A percentile compares a stretch with the other conserved stretches of the same genome.
Conservation (phyloP, 192 early-diverging fungal species). For the Gigaspora rosea region DNA sequence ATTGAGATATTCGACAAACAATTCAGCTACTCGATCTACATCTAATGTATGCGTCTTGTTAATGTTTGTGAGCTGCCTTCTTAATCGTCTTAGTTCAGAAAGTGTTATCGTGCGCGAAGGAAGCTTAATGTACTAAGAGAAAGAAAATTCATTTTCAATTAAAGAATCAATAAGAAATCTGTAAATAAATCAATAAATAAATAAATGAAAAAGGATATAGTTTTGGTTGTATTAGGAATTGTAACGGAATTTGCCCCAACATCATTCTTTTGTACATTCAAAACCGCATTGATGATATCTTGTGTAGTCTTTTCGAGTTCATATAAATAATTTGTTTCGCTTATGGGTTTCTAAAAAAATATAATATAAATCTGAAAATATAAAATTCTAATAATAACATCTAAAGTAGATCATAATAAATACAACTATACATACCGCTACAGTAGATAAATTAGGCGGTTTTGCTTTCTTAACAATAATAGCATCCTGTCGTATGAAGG, state of each 20-base stretch:
- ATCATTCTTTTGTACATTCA: slow-evolving; percentile 77
- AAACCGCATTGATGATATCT: slow-evolving; percentile 73
- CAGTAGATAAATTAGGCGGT: slow-evolving; percentile 85
- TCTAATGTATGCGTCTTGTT: slow-evolving; percentile 86
- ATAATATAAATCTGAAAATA: not conserved
- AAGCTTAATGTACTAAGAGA: slow-evolving; percentile 50
- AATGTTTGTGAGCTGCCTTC: slow-evolving; percentile 83
- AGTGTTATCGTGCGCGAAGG: slow-evolving; percentile 76
- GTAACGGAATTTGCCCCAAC: slow-evolving; percentile 54
- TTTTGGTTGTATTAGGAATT: slow-evolving; percentile 54
- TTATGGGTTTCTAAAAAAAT: slow-evolving; percentile 72
- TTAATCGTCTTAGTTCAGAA: slow-evolving; percentile 76
- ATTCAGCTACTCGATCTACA: slow-evolving; percentile 70
- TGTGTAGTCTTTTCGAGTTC: slow-evolving; percentile 85
- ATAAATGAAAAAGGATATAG: slow-evolving; percentile 38
- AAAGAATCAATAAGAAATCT: slow-evolving; percentile 15
- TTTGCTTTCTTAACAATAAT: slow-evolving; percentile 71
- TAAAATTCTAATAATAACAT: not conserved
- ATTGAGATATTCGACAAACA: slow-evolving; percentile 93
- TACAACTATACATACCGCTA: slow-evolving; percentile 52
- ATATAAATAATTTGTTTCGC: slow-evolving; percentile 88
- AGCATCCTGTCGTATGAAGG: slow-evolving; percentile 67
- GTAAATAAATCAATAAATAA: not conserved
- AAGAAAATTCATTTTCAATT: slow-evolving; percentile 40
- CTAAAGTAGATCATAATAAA: not conserved